These are phyloP conservation scores for Picea abies DNA, from an alignment of 83 land plant species.

Conservation along the genomic window DNA sequence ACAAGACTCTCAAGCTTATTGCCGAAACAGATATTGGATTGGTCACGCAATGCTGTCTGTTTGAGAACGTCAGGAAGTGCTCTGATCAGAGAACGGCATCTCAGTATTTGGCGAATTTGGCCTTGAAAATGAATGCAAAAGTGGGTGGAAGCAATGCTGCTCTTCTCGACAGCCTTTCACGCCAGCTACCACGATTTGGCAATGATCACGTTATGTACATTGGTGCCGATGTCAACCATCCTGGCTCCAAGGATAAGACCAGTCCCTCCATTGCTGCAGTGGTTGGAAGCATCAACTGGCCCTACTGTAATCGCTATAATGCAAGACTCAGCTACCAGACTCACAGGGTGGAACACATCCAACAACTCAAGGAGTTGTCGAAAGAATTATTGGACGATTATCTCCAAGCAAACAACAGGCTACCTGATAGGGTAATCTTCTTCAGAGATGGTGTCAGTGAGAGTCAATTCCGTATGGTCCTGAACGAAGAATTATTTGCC, in stretches of 20 bases:
- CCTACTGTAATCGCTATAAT: conserved; percentile 18
- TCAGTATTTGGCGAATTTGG: conserved; percentile 20
- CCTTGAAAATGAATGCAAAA: conserved; percentile 65
- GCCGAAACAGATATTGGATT: no score
- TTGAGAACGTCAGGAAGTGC: conserved; percentile 39
- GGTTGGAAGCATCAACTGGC: no score
- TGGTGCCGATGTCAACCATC: conserved; percentile 93
- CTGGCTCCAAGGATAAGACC: conserved; percentile 46
- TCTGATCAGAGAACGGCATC: conserved; percentile 42
- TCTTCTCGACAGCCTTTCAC: conserved; percentile 40
- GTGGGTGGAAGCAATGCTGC: conserved; percentile 37
- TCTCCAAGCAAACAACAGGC: no score
- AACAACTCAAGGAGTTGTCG: no score
- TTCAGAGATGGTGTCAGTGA: no score
- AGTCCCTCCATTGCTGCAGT: no score
- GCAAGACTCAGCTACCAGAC: conserved; percentile 18
- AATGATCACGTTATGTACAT: conserved; percentile 64
- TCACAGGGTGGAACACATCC: no score
- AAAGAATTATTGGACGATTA: no score
- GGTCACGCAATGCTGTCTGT: conserved; percentile 37
- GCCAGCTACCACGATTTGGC: conserved; percentile 29
- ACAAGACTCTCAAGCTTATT: no score
- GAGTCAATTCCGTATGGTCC: no score
- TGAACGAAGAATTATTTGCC: no score
- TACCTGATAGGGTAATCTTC: no score